Base-by-base conservation (phyloP, 495 filamentous ascomycete genomes). In the Penicillium parvum region DNA sequence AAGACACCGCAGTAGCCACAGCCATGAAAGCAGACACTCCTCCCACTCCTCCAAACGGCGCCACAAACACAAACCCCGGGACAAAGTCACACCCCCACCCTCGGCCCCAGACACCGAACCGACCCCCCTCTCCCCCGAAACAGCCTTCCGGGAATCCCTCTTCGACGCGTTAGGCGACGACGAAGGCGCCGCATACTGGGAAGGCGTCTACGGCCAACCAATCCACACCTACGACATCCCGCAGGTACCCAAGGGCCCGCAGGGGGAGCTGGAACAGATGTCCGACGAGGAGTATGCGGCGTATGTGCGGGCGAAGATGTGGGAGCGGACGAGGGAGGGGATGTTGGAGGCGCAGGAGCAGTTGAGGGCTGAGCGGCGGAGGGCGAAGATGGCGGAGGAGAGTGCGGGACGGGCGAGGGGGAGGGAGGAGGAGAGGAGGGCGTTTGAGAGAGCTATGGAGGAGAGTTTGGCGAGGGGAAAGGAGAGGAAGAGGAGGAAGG, bases 151-250 rank as follows among this genome's bases (percentile, higher is more conserved):
- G 18, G 88, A 95, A 68, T 92, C 88, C n/a, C 81, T 97, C 34
- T 96, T 97, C 72, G 92, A 98, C 63, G 92, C 92, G n/a, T 82
- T 98, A 62, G 94, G 90, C 27, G 92, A 98, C 65, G 92, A 98
- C 65, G 92, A 98, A 68, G 92, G 92, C 26, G 92, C 92, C 29
- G 79, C 78, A 23, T 97, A 88, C 69, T 98, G 92, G 92, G 84
- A 95, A 60, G 76, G 79, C 23, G 88, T 97, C 36, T 98, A 96
- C 64, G 90, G 90, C 10, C 90, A 97, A 57, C 91, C 91, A 1
- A 86, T 97, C 38, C 84, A 87, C 52, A 75, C 60, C 3, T 89
- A 85, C 48, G 57, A 76, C 1, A 49, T 62, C 0, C 69, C 72
- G 1, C 53, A 60, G 2, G 44, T 59, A 1, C 55, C 61, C 3